phyloP scores from a whole-genome alignment of 345 rosid genomes.

The Eucalyptus guilfoylei region DNA sequence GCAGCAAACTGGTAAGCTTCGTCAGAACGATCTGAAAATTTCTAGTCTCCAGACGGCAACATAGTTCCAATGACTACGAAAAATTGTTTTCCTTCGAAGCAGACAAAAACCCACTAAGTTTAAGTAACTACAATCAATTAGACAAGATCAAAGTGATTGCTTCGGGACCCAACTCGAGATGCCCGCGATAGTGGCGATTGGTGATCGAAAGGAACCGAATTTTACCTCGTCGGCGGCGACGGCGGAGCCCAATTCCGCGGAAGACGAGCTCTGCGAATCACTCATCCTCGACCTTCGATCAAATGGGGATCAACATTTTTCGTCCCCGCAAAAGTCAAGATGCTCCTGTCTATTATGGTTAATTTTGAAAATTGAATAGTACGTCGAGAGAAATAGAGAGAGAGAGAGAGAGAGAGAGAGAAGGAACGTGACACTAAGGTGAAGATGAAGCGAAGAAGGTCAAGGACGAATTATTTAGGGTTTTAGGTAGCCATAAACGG shows the following conservation, averaged over 20 bases:
- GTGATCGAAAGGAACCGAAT: not conserved
- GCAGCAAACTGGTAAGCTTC: not conserved
- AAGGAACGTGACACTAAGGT: not conserved
- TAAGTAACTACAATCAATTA: not conserved
- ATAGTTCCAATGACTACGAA: not conserved
- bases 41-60: not conserved
- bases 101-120: not conserved
- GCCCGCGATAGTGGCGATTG: not conserved
- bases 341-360: not conserved
- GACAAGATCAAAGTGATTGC: not conserved
- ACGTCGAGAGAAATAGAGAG: not conserved
- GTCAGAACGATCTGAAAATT: not conserved
- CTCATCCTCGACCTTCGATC: constrained; percentile 29
- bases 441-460: not conserved
- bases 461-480: not conserved
- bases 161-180: not conserved
- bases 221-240: constrained; percentile 57
- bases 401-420: not conserved
- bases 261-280: constrained; percentile 52
- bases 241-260: constrained; percentile 54
- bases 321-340: not conserved
- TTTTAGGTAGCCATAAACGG: not conserved
- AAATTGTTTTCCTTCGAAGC: not conserved
- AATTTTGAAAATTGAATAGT: not conserved
- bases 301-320: constrained; percentile 2